Evolutionary conservation across 2,329 filamentous ascomycete species (phyloP), one percentile per base, ranked within the genome.

Genomic region (Xylariaceae sp.): DNA sequence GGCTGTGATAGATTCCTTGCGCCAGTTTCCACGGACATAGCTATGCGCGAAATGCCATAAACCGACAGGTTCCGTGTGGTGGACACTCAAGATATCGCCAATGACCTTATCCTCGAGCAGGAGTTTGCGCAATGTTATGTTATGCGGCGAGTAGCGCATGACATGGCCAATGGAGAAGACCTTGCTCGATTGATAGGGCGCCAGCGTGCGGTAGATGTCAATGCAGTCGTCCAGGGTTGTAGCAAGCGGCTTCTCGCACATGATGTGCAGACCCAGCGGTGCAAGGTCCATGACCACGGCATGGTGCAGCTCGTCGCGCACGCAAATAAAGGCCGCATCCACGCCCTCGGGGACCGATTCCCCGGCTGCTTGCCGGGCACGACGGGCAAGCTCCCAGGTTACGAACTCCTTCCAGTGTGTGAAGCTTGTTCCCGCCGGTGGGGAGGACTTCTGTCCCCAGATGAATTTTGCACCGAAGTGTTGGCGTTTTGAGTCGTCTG

Each of bases 41-140:
- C 87, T 91, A 73, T 96, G 92, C 0, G 88, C 81, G 72, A 95
- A 97, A 73, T 97, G 94, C 90, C 92, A 97, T 87, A 89, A 96
- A 0, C 94, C 94, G 0, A 99, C 88, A 0, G 94, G 94, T 73
- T 97, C 94, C 0, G 90, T 94, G 74, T 97, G 94, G 64, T 95
- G 89, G 45, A 96, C 81, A 45, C 89, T 93, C 55, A 95, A 78
- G 35, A 97, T 79, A 57, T 97, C 89, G 5, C 94, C 94, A 69
- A 99, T 88, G 10, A 87, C 83, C 10, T 82, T 81, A 55, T 95
- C 85, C 64, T 88, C 81, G 1, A 92, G 80, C 4, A 97, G 79
- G 13, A 97, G 77, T 70, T 88, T 86, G 53, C 92, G 85, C 34
- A 99, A 80, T 58, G 93, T 77, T 74, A 91, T 88, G 71, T 97